phyloP scores from a whole-genome alignment of 2,329 filamentous ascomycete genomes.

The Torrubiella hemipterigena region DNA sequence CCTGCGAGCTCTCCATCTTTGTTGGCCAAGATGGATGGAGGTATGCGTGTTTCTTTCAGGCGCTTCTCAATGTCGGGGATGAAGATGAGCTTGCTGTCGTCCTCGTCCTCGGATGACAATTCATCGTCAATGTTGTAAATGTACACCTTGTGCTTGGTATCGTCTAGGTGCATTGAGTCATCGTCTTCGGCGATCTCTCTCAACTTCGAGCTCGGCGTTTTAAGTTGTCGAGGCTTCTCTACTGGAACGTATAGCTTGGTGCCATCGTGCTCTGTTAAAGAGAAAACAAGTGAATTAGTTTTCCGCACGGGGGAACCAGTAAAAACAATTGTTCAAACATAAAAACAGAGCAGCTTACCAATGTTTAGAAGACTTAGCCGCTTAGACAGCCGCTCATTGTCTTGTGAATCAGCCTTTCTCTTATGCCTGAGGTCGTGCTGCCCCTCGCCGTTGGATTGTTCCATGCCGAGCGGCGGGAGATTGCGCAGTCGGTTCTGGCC shows the following conservation, averaged over 20 bases:
- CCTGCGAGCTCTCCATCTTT: constrained; percentile 41
- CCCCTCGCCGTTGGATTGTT: no score
- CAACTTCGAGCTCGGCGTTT: not conserved
- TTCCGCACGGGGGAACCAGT: constrained; percentile 2
- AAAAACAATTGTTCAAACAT: not conserved
- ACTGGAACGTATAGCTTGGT: constrained; percentile 55
- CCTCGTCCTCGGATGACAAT: constrained; percentile 41
- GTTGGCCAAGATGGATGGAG: constrained; percentile 51
- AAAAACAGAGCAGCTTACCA: constrained; percentile 38
- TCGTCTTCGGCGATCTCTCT: constrained; percentile 17
- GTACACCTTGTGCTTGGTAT: constrained; percentile 78
- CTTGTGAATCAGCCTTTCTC: constrained; percentile 47
- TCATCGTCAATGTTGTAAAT: constrained; percentile 86
- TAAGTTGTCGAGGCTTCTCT: constrained; percentile 26
- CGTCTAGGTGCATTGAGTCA: constrained; percentile 73
- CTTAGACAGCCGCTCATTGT: constrained; percentile 71
- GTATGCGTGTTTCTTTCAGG: constrained; percentile 57
- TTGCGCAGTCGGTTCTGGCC: no score
- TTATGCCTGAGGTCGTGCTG: no score
- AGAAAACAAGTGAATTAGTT: not conserved
- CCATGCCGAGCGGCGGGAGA: no score
- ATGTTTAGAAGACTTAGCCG: constrained; percentile 71
- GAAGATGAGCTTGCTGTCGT: constrained; percentile 58
- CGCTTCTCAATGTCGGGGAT: constrained; percentile 78
- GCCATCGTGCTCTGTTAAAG: constrained; percentile 43